Evolutionary conservation across 441 rosid genomes (phyloP).

Genomic region (Oxalis stricta): DNA sequence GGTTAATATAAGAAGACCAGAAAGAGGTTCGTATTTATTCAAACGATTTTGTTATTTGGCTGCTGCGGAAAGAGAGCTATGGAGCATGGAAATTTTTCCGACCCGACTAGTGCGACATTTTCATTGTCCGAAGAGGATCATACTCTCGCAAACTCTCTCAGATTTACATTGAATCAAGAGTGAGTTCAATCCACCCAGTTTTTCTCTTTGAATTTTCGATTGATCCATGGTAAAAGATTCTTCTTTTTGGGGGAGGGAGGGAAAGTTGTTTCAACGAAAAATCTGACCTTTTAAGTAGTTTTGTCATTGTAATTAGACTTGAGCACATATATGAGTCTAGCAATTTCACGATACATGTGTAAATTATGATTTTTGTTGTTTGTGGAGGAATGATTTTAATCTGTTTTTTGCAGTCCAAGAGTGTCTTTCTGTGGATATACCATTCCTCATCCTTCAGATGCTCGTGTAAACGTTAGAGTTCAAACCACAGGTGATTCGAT

Average conservation of each 20-base stretch:
- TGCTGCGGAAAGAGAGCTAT: constrained; percentile 17
- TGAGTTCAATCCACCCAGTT: constrained; percentile 26
- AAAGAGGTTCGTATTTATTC: too few species aligned
- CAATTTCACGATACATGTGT: background rate
- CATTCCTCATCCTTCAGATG: constrained; percentile 92
- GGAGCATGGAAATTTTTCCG: constrained; percentile 51
- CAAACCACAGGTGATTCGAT: constrained; percentile 68
- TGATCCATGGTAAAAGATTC: background rate
- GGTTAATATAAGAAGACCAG: too few species aligned
- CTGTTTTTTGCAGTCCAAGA: constrained; percentile 54
- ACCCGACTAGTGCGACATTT: constrained; percentile 53
- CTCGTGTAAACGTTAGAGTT: constrained; percentile 60
- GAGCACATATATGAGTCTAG: too few species aligned
- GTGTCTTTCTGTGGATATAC: constrained; percentile 63
- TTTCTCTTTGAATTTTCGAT: background rate
- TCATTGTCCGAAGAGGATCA: constrained; percentile 69
- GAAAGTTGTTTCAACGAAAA: background rate
- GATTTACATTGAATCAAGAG: constrained; percentile 91
- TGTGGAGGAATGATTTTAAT: constrained; percentile 1
- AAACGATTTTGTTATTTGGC: too few species aligned
- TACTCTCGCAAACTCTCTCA: constrained; percentile 70
- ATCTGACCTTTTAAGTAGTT: too few species aligned
- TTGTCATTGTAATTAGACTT: too few species aligned
- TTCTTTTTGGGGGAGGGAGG: too few species aligned
- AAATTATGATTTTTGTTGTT: background rate